phyloP scores from a whole-genome alignment of 2,329 filamentous ascomycete species.

The Amauroascus niger region DNA sequence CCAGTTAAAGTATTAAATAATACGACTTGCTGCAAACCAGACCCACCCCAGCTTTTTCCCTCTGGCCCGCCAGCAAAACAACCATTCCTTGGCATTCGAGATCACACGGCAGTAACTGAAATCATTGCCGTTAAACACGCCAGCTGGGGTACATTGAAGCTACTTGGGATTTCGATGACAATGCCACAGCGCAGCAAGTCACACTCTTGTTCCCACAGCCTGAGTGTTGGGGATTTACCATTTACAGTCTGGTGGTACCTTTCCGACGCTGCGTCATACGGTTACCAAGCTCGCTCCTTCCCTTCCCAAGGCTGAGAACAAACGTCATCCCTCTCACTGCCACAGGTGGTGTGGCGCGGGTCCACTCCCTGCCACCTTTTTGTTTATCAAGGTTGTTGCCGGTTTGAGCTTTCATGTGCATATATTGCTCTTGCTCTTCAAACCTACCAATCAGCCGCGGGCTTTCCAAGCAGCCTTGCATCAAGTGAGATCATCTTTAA shows the following conservation, averaged over 20 bases:
- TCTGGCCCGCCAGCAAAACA: neutral
- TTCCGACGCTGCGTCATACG: neutral
- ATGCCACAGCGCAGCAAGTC: neutral
- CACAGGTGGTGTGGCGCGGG: neutral
- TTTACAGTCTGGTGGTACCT: neutral
- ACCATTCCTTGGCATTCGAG: constrained; percentile 3
- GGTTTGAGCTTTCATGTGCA: neutral
- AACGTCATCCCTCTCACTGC: constrained; percentile 3
- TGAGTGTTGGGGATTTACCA: too few species aligned
- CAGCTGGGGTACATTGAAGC: neutral
- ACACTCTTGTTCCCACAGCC: neutral
- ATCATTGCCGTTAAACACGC: neutral
- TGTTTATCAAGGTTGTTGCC: neutral
- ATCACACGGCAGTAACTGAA: neutral
- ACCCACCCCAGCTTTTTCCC: constrained; percentile 7
- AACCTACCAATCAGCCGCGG: neutral
- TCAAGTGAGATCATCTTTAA: neutral
- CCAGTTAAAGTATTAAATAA: constrained; percentile 10
- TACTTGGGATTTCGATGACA: neutral
- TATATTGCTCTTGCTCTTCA: neutral
- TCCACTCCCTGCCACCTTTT: neutral
- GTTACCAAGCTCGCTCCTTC: neutral
- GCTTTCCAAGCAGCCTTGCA: neutral
- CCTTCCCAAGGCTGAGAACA: neutral
- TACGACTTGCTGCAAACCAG: neutral